Evolutionary conservation across 2,329 filamentous ascomycete species (phyloP), one percentile per base, ranked within the genome.

Genomic region (Beauveria rudraprayagi): DNA sequence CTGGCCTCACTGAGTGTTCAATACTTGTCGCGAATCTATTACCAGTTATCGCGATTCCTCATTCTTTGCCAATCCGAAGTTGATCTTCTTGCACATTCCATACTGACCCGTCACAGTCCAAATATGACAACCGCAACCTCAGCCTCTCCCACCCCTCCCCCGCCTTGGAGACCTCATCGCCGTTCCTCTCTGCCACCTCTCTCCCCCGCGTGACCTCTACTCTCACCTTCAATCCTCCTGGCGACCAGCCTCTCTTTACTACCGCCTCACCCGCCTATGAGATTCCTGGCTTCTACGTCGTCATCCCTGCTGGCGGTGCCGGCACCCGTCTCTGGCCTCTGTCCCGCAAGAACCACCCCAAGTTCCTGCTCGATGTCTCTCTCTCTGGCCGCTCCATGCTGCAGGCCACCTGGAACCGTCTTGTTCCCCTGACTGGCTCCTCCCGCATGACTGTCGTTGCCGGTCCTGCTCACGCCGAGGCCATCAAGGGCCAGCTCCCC

Each of bases 341-440:
- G 43, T 68, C 67, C 11, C 66, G 67, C 30, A 66, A 68, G 64
- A 67, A 68, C 48, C 67, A 68, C 56, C 67, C 67, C 66, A 68
- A 68, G 60, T 68, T 68, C 48, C 63, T 68, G 53, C 63, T 68
- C 40, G 67, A 68, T 43, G 67, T 68, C 55, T 65, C 67, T 50
- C 65, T 68, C 11, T 67, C 63, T 9, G 67, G 67, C 24, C 67
- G 63, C 63, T 68, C 66, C 54, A 57, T 68, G 65, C 65, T 68
- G 40, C 67, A 68, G 59, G 65, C 67, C 28, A 68, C 67, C 24
- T 68, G 67, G 67, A 63, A 65, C 26, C 65, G 67, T 56, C 65
- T 68, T 4, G 64, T 68, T 19, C 67, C 67, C n/a, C 63, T 68
- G 17, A 64, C 67, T n/a, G 67, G 67, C 6, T 60, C 66, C 10